A percentile compares a stretch with the other conserved stretches of the same genome.
These are phyloP conservation scores for Ustilago trichophora DNA, from an alignment of 1,284 basidiomycete species.

Conservation along the genomic window DNA sequence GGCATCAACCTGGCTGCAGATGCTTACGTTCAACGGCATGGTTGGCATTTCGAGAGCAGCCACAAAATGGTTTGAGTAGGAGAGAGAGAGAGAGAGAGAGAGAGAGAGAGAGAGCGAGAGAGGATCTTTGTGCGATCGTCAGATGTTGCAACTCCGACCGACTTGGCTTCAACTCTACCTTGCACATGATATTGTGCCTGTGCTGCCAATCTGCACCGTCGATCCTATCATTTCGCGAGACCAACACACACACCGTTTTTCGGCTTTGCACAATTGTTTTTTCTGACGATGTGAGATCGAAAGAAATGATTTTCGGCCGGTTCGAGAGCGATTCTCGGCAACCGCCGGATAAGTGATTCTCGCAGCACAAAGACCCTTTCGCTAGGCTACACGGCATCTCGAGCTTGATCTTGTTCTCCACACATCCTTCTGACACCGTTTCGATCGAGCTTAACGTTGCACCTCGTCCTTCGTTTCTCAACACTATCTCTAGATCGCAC, in stretches of 20 bases:
- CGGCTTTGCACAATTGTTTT: background rate
- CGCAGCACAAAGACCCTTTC: constrained; percentile 1
- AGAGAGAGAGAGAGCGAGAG: background rate
- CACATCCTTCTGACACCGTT: too few species aligned
- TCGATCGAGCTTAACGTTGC: background rate
- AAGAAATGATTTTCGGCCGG: constrained; percentile 4
- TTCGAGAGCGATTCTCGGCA: constrained; percentile 2
- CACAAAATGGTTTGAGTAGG: too few species aligned
- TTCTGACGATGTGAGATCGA: constrained; percentile 17
- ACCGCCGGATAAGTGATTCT: constrained; percentile 7
- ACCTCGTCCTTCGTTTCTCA: background rate
- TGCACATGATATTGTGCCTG: constrained; percentile 1
- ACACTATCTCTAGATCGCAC: background rate
- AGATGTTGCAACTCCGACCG: constrained; percentile 15
- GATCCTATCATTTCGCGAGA: constrained; percentile 8
- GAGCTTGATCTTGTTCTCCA: too few species aligned
- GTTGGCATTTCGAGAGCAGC: too few species aligned
- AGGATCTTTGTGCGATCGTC: too few species aligned
- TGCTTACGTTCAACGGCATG: too few species aligned
- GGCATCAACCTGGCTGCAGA: too few species aligned
- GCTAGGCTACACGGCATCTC: too few species aligned
- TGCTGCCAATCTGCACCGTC: constrained; percentile 17
- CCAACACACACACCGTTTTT: constrained; percentile 2
- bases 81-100: background rate
- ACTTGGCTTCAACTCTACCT: constrained; percentile 26